These are phyloP conservation scores for Paramyrothecium sp. DNA, from an alignment of 2,329 filamentous ascomycete genomes.

Conservation along the genomic window DNA sequence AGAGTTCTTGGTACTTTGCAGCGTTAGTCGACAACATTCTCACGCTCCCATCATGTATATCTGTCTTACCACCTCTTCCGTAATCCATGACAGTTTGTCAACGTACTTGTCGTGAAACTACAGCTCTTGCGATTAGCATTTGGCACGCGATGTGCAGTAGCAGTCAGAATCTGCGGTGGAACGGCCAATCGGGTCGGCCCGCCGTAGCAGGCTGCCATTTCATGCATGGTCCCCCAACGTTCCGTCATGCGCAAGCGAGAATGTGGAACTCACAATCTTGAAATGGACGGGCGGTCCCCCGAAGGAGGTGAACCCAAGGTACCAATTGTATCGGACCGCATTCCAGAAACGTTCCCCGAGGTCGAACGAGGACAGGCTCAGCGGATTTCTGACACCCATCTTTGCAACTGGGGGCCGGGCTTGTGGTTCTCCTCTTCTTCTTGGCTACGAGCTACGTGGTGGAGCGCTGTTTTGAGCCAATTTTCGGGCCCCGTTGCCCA, in stretches of 20 bases:
- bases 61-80: constrained; percentile 59
- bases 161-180: no score
- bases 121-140: neutral
- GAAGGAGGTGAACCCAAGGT: constrained; percentile 63
- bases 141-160: neutral
- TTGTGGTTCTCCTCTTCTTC: neutral
- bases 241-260: no score
- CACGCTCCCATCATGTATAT: no score
- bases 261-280: constrained; percentile 46
- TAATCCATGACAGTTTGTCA: constrained; percentile 59
- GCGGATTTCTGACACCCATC: neutral
- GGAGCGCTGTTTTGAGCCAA: no score
- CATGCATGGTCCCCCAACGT: neutral
- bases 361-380: neutral
- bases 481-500: no score
- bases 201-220: no score
- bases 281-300: constrained; percentile 70
- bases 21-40: no score
- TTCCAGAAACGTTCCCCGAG: neutral
- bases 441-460: no score
- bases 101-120: constrained; percentile 49
- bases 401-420: neutral
- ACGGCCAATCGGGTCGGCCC: no score
- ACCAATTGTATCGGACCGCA: constrained; percentile 41
- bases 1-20: constrained; percentile 66